Evolutionary conservation across 352 stramenopile genomes (phyloP).

Genomic region (Hyaloperonospora brassicae): DNA sequence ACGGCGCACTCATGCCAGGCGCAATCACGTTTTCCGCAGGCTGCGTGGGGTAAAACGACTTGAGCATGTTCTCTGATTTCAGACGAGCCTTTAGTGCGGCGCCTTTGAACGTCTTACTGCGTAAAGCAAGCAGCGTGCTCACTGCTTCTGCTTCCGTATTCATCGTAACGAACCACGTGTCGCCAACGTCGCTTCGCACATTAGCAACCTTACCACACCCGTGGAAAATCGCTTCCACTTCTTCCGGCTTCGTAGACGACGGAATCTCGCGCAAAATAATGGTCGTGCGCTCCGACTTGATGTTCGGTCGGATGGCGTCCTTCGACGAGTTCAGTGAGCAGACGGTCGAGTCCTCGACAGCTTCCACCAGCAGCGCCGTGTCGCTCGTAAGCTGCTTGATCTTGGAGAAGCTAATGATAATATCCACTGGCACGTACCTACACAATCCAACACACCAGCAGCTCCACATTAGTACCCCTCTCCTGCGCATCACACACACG

Average conservation of each 20-base stretch:
- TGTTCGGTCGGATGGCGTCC: slow-evolving; percentile 88
- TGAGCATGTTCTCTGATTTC: slow-evolving; percentile 90
- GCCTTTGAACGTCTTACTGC: slow-evolving; percentile 86
- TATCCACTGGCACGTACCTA: slow-evolving; percentile 79
- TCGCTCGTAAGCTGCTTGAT: slow-evolving; percentile 77
- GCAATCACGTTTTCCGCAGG: slow-evolving; percentile 40
- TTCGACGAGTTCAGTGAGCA: slow-evolving; percentile 66
- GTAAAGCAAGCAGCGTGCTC: slow-evolving; percentile 74
- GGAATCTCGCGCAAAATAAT: slow-evolving; percentile 91
- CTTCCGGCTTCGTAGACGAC: slow-evolving; percentile 71
- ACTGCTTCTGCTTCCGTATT: slow-evolving; percentile 83
- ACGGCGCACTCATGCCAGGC: slow-evolving; percentile 29
- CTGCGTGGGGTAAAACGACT: slow-evolving; percentile 86
- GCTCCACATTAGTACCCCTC: not conserved
- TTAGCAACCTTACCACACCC: slow-evolving; percentile 64
- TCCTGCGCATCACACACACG: no score
- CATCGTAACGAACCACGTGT: slow-evolving; percentile 92
- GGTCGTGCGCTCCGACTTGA: slow-evolving; percentile 89
- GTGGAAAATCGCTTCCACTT: slow-evolving; percentile 85
- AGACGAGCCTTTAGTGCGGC: slow-evolving; percentile 85
- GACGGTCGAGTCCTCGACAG: slow-evolving; percentile 63
- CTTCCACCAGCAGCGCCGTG: slow-evolving; percentile 50
- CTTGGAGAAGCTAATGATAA: slow-evolving; percentile 80
- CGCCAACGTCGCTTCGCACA: slow-evolving; percentile 87
- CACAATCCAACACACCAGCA: not conserved